Evolutionary conservation across 306 rosid genomes (phyloP).

Genomic region (Cucumis cinereus): DNA sequence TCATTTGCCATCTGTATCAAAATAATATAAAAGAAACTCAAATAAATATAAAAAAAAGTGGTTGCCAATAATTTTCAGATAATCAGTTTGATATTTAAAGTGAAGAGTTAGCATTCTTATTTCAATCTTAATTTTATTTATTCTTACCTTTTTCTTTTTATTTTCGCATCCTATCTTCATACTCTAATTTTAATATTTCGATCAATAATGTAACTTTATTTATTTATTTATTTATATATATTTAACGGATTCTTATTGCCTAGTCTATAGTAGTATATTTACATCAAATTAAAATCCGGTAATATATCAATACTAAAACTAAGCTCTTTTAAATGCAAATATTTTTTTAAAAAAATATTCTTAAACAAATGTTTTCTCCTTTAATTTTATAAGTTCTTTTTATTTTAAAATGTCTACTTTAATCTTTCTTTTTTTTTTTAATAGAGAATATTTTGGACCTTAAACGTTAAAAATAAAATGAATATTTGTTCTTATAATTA

Average conservation of each 20-base stretch:
- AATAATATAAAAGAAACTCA: neutral
- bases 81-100: neutral
- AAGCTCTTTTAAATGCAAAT: too few species aligned
- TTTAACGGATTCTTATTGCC: neutral
- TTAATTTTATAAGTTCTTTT: too few species aligned
- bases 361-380: too few species aligned
- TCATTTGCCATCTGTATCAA: neutral
- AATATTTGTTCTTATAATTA: too few species aligned
- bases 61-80: neutral
- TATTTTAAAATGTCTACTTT: too few species aligned
- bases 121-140: neutral
- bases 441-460: too few species aligned
- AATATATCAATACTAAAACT: too few species aligned
- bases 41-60: constrained; percentile 5
- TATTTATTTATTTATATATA: neutral
- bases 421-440: too few species aligned
- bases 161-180: neutral
- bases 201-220: neutral
- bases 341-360: too few species aligned
- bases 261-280: neutral
- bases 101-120: neutral
- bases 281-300: neutral
- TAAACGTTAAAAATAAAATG: too few species aligned
- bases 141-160: too few species aligned
- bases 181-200: neutral